Conservation (phyloP, 2,329 filamentous ascomycete species). For the Xylaria sp. region DNA sequence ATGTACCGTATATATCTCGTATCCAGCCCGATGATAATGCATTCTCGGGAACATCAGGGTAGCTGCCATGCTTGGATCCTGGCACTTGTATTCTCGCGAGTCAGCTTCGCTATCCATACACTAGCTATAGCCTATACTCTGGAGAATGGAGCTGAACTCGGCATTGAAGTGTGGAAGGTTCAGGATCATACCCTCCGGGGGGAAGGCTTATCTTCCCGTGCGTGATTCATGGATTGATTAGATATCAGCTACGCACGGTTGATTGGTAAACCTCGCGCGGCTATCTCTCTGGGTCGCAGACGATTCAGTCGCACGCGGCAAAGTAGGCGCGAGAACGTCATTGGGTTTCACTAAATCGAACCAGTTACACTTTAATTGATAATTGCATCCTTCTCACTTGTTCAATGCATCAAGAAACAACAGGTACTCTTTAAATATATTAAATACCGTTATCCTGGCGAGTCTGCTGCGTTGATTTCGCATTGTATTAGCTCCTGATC, state of each 20-base stretch:
- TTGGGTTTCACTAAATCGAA: not conserved
- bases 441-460: not conserved
- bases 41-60: slow-evolving; percentile 3
- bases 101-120: not conserved
- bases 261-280: not conserved
- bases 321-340: slow-evolving; percentile 3
- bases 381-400: not conserved
- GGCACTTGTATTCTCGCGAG: slow-evolving; percentile 2
- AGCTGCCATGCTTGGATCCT: not conserved
- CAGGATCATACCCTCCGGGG: not conserved
- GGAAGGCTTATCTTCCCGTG: not conserved
- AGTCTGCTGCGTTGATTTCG: no score
- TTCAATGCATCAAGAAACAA: not conserved
- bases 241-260: not conserved
- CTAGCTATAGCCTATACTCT: not conserved
- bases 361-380: not conserved
- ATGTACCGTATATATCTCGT: slow-evolving; percentile 17
- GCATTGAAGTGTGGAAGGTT: not conserved
- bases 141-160: not conserved
- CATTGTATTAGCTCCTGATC: not conserved
- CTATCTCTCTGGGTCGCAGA: slow-evolving; percentile 3
- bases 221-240: not conserved
- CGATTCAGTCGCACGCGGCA: not conserved
- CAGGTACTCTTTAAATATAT: not conserved
- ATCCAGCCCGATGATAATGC: slow-evolving; percentile 9